Evolutionary conservation across 225 moss, liverwort and hornwort genomes (phyloP).

Genomic region (Anthoceros angustus): DNA sequence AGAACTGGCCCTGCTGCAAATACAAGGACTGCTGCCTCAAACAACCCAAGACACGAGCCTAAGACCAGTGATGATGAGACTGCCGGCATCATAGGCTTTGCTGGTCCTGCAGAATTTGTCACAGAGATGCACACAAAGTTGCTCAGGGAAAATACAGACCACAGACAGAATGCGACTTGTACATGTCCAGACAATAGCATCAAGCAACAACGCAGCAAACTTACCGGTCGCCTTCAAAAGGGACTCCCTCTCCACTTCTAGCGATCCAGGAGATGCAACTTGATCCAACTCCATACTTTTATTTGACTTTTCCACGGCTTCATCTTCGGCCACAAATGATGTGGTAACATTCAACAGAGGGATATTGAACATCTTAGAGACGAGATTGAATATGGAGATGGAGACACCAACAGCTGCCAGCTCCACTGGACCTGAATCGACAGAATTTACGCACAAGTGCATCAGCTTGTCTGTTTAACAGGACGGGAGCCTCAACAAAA

Average conservation of each 20-base stretch:
- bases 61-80: constrained; percentile 1
- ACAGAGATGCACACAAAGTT: neutral
- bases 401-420: constrained; percentile 92
- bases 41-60: neutral
- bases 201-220: neutral
- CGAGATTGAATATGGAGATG: constrained; percentile 71
- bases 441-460: neutral
- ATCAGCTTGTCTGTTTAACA: neutral
- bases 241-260: neutral
- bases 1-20: neutral
- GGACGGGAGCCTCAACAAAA: neutral
- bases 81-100: neutral
- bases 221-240: neutral
- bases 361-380: constrained; percentile 94
- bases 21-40: neutral
- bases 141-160: neutral
- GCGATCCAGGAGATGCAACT: neutral
- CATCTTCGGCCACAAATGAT: constrained; percentile 91
- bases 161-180: neutral
- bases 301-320: neutral
- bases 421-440: constrained; percentile 61
- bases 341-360: constrained; percentile 89
- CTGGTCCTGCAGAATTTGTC: neutral
- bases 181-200: neutral
- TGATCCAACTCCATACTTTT: neutral